A percentile compares a stretch with the other conserved stretches of the same genome.
These are phyloP conservation scores for Stephanodiscus triporus DNA, from an alignment of 108 stramenopile species.

Conservation along the genomic window DNA sequence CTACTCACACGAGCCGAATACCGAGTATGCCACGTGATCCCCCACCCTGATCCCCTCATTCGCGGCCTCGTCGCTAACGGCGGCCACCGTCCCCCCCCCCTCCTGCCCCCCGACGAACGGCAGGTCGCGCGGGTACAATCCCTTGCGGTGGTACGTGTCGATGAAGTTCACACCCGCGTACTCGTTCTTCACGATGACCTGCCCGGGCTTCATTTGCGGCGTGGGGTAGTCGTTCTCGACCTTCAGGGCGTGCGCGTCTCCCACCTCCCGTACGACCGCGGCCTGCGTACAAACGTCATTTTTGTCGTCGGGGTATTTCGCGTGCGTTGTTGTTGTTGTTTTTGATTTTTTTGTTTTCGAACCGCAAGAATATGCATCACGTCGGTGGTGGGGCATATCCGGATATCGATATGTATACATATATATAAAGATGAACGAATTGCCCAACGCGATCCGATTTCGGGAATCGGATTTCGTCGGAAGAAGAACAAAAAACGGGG, in stretches of 20 bases:
- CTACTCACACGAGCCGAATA: constrained; percentile 53
- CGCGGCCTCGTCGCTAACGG: constrained; percentile 46
- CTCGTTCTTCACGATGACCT: constrained; percentile 72
- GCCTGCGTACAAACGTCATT: constrained; percentile 59
- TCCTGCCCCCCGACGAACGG: constrained; percentile 80
- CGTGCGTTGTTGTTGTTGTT: neutral
- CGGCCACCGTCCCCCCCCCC: constrained; percentile 69
- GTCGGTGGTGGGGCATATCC: no score
- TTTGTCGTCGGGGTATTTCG: neutral
- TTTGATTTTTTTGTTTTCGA: no score
- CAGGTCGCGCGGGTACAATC: constrained; percentile 64
- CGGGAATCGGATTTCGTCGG: no score
- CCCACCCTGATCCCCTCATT: constrained; percentile 51
- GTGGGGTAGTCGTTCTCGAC: constrained; percentile 57
- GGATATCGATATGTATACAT: no score
- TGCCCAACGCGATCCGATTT: no score
- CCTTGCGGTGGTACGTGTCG: constrained; percentile 78
- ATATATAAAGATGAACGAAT: no score
- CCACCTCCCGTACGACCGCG: constrained; percentile 68
- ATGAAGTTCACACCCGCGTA: constrained; percentile 83
- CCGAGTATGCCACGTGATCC: constrained; percentile 61
- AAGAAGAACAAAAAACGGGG: no score
- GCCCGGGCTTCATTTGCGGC: constrained; percentile 51
- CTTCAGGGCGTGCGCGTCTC: constrained; percentile 65
- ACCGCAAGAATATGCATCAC: no score